Percentiles rank a stretch among this genome's conserved stretches.
phyloP scores from a whole-genome alignment of 1,284 basidiomycete genomes.

The Ustilago cynodontis region DNA sequence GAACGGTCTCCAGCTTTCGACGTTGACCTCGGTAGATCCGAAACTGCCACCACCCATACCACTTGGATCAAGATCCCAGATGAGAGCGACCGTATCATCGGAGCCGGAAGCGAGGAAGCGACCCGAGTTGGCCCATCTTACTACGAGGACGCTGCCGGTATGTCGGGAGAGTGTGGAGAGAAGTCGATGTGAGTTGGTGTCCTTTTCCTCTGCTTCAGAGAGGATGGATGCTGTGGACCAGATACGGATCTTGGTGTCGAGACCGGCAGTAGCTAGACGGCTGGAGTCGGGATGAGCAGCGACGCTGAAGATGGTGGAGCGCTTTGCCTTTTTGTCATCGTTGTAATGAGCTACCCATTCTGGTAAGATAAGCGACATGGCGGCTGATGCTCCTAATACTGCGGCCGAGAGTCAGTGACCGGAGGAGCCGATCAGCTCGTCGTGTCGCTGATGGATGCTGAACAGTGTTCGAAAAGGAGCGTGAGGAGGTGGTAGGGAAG shows the following conservation, averaged over 20 bases:
- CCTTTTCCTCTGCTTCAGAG: constrained; percentile 78
- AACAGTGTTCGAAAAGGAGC: neutral
- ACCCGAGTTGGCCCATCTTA: constrained; percentile 96
- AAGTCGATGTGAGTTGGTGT: constrained; percentile 82
- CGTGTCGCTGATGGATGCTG: neutral
- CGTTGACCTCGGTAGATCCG: constrained; percentile 68
- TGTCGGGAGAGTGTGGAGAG: constrained; percentile 93
- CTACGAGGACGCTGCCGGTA: constrained; percentile 90
- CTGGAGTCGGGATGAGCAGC: constrained; percentile 96
- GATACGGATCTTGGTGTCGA: constrained; percentile 93
- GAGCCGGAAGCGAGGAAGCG: constrained; percentile 94
- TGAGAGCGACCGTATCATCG: constrained; percentile 93
- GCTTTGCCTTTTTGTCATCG: constrained; percentile 75
- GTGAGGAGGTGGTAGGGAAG: neutral
- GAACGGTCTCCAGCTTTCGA: constrained; percentile 97
- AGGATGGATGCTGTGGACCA: constrained; percentile 96
- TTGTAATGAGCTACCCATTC: constrained; percentile 68
- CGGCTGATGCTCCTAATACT: neutral
- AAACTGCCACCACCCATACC: constrained; percentile 58
- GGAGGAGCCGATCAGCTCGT: constrained; percentile 8
- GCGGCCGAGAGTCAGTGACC: neutral
- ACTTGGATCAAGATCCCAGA: constrained; percentile 87
- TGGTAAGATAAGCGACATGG: constrained; percentile 66
- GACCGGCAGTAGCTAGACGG: constrained; percentile 92
- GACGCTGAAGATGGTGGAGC: constrained; percentile 88